A percentile compares a stretch with the other conserved stretches of the same genome.
Evolutionary conservation across 306 rosid genomes (phyloP).

Genomic region (Citrullus amarus): DNA sequence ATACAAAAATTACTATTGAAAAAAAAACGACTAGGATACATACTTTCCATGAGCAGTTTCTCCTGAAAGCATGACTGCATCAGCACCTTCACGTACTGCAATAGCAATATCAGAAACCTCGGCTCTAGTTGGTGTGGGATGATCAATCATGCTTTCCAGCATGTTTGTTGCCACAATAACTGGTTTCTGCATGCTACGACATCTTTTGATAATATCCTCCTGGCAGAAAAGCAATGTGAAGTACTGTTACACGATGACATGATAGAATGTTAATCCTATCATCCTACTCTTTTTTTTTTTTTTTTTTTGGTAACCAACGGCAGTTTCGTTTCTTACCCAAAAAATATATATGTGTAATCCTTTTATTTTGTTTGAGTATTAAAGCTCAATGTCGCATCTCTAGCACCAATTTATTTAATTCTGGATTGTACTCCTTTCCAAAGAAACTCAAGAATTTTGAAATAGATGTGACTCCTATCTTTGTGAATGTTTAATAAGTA

Average conservation of each 20-base stretch:
- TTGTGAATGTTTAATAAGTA: neutral
- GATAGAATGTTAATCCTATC: neutral
- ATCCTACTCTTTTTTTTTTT: neutral
- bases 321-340: neutral
- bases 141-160: slow-evolving; percentile 97
- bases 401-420: neutral
- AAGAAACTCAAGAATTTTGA: neutral
- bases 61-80: slow-evolving; percentile 99
- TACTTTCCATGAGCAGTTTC: slow-evolving; percentile 99
- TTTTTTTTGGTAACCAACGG: neutral
- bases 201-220: slow-evolving; percentile 85
- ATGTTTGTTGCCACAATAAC: slow-evolving; percentile 97
- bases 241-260: neutral
- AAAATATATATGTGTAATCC: neutral
- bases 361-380: neutral
- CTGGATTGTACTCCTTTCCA: neutral
- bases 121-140: slow-evolving; percentile 95
- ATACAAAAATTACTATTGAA: neutral
- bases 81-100: slow-evolving; percentile 90
- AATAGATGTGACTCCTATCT: neutral
- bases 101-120: slow-evolving; percentile 96
- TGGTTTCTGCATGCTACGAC: slow-evolving; percentile 73
- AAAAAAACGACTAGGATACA: slow-evolving; percentile 17
- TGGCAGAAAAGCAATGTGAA: slow-evolving; percentile 15
- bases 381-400: neutral